Evolutionary conservation across 306 rosid species (phyloP).

Genomic region (Biancaea sappan): DNA sequence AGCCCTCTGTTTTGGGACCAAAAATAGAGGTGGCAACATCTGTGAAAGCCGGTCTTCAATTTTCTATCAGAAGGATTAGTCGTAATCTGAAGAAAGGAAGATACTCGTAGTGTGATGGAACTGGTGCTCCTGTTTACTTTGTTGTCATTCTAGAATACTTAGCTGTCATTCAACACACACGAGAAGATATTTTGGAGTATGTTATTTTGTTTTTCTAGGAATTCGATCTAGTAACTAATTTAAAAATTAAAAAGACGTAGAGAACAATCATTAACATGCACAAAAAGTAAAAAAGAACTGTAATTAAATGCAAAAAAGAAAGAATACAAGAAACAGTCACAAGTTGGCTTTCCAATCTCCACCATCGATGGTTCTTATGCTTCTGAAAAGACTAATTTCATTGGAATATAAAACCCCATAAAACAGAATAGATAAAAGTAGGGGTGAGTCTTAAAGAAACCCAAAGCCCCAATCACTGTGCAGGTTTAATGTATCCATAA

Average conservation of each 20-base stretch:
- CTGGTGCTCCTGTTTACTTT: constrained; percentile 76
- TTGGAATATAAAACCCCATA: constrained; percentile 23
- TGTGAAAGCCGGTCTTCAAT: constrained; percentile 69
- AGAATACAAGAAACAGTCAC: constrained; percentile 28
- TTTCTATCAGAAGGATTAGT: constrained; percentile 79
- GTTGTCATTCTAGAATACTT: constrained; percentile 78
- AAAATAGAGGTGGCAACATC: constrained; percentile 64
- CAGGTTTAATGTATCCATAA: constrained; percentile 49
- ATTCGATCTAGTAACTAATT: too few relatives aligned
- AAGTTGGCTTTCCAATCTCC: constrained; percentile 45
- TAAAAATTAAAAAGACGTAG: not conserved
- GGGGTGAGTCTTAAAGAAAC: not conserved
- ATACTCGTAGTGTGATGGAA: constrained; percentile 61
- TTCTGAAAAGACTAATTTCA: constrained; percentile 32
- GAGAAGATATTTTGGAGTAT: too few relatives aligned
- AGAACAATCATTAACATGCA: not conserved
- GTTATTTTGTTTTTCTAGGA: too few relatives aligned
- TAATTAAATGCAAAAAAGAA: not conserved
- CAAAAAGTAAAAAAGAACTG: not conserved
- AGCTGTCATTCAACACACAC: too few relatives aligned
- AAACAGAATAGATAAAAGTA: not conserved
- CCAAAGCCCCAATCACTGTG: constrained; percentile 23
- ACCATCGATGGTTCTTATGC: constrained; percentile 53
- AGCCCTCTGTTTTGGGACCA: too few relatives aligned
- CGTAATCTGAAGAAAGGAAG: constrained; percentile 72